A percentile compares a stretch with the other conserved stretches of the same genome.
These are phyloP conservation scores for Terfezia boudieri DNA, from an alignment of 495 filamentous ascomycete species.

Conservation along the genomic window DNA sequence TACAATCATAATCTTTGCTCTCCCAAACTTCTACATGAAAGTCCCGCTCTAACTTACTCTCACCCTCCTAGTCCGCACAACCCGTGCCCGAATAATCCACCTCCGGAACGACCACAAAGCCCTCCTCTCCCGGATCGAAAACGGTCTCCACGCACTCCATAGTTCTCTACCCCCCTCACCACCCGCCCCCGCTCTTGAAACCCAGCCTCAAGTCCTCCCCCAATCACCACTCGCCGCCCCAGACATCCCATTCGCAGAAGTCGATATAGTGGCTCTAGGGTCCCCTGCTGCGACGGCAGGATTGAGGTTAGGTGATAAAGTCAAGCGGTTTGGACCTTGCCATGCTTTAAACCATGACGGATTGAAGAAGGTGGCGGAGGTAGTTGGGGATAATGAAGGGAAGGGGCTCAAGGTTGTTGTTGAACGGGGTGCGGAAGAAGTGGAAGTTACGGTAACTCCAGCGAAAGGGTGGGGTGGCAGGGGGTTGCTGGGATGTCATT, in stretches of 20 bases:
- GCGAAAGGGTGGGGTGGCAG: constrained; percentile 67
- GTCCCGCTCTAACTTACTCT: neutral
- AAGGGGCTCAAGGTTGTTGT: constrained; percentile 11
- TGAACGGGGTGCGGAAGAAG: constrained; percentile 33
- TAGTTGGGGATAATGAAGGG: constrained; percentile 60
- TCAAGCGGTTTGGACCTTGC: constrained; percentile 64
- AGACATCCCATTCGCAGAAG: constrained; percentile 52
- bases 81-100: constrained; percentile 66
- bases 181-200: constrained; percentile 18
- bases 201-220: neutral
- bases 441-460: constrained; percentile 50
- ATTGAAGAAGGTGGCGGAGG: constrained; percentile 60
- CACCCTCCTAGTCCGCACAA: constrained; percentile 50
- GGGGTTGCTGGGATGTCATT: constrained; percentile 59
- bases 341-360: constrained; percentile 67
- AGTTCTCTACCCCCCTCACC: constrained; percentile 36
- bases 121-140: constrained; percentile 62
- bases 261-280: constrained; percentile 55
- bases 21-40: neutral
- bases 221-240: constrained; percentile 6
- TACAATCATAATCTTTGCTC: neutral
- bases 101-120: constrained; percentile 85
- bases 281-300: constrained; percentile 76
- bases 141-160: constrained; percentile 39
- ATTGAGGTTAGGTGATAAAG: constrained; percentile 56